A percentile compares a stretch with the other conserved stretches of the same genome.
Evolutionary conservation across 768 basidiomycete genomes (phyloP).

Genomic region (Amanita inopinata): DNA sequence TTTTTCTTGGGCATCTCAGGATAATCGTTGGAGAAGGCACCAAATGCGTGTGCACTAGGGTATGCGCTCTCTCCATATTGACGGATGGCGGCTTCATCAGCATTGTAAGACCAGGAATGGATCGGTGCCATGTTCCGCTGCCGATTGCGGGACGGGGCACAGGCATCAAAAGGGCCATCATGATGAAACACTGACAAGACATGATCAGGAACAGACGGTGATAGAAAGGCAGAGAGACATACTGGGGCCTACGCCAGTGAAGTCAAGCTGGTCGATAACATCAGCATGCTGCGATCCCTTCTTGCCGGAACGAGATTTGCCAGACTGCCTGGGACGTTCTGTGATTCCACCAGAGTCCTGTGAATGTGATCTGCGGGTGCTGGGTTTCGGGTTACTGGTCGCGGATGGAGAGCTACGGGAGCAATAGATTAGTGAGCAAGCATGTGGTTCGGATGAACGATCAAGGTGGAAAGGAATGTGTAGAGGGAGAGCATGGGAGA

Average conservation of each 20-base stretch:
- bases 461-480: slow-evolving; percentile 7
- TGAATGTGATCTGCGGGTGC: slow-evolving; percentile 34
- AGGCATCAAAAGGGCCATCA: slow-evolving; percentile 88
- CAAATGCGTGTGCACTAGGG: slow-evolving; percentile 37
- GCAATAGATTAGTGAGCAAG: slow-evolving; percentile 12
- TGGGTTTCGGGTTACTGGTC: slow-evolving; percentile 21
- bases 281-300: slow-evolving; percentile 80
- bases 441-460: slow-evolving; percentile 9
- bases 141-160: slow-evolving; percentile 82
- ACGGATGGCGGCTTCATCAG: slow-evolving; percentile 27
- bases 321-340: slow-evolving; percentile 28
- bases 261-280: slow-evolving; percentile 84
- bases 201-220: slow-evolving; percentile 8
- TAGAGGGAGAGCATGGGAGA: slow-evolving; percentile 15
- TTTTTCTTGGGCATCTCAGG: slow-evolving; percentile 72
- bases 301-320: slow-evolving; percentile 38
- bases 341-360: slow-evolving; percentile 31
- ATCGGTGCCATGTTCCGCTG: slow-evolving; percentile 74
- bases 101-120: slow-evolving; percentile 55
- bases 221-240: slow-evolving; percentile 23
- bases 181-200: slow-evolving; percentile 71
- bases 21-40: slow-evolving; percentile 39
- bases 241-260: slow-evolving; percentile 79
- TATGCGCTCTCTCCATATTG: slow-evolving; percentile 38
- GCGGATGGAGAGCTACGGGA: slow-evolving; percentile 15